phyloP scores from a whole-genome alignment of 1,284 basidiomycete genomes.

The Rhizoctonia solani region DNA sequence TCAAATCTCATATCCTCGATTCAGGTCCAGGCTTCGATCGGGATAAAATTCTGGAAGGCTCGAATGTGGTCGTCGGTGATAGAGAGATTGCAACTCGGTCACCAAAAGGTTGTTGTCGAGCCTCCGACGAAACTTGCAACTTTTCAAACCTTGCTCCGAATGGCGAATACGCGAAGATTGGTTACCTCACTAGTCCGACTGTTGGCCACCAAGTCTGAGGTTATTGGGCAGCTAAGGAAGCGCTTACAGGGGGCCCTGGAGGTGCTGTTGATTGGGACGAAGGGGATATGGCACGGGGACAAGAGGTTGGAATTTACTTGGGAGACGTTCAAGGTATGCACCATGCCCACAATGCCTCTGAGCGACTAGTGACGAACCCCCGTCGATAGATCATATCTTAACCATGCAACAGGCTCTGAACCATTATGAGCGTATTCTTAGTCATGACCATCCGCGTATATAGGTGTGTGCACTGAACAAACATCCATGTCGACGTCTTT shows the following conservation, averaged over 20 bases:
- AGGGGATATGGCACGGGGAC: conserved; percentile 37
- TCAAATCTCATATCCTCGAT: not conserved
- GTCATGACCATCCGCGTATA: conserved; percentile 87
- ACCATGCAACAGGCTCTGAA: conserved; percentile 82
- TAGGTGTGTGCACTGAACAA: not conserved
- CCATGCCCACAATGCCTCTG: not conserved
- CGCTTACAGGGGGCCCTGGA: conserved; percentile 51
- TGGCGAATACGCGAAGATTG: conserved; percentile 79
- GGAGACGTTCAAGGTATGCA: conserved; percentile 86
- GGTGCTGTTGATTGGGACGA: conserved; percentile 22
- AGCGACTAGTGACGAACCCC: not conserved
- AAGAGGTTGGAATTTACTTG: conserved; percentile 84
- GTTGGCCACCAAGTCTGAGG: conserved; percentile 80
- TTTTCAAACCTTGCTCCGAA: conserved; percentile 60
- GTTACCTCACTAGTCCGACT: conserved; percentile 82
- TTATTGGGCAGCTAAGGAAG: conserved; percentile 80
- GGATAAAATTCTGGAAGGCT: not conserved
- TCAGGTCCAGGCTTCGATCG: not conserved
- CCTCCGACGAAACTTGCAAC: conserved; percentile 25
- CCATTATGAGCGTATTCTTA: conserved; percentile 89
- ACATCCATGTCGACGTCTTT: not conserved
- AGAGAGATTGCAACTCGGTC: not conserved
- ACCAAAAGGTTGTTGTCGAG: conserved; percentile 5
- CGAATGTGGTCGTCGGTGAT: not conserved
- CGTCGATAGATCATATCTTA: conserved; percentile 79